Evolutionary conservation across 2,329 filamentous ascomycete species (phyloP).

Genomic region (Neonectria coccinea): DNA sequence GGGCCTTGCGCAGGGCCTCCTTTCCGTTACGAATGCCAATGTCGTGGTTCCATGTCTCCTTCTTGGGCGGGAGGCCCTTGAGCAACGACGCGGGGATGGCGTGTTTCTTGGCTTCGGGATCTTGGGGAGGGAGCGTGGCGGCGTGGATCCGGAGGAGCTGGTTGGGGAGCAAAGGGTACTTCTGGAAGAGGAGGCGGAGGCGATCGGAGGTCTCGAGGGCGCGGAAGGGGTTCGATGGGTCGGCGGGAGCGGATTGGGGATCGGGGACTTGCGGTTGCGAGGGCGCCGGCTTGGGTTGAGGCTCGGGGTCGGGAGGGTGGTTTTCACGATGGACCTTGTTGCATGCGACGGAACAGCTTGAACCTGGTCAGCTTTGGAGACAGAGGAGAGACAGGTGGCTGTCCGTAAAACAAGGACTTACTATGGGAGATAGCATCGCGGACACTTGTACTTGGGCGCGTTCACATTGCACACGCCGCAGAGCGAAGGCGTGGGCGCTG

Average conservation of each 20-base stretch:
- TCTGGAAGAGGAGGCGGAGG: conserved; percentile 62
- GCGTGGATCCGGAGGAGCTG: conserved; percentile 63
- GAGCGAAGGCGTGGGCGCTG: conserved; percentile 34
- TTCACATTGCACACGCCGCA: conserved; percentile 67
- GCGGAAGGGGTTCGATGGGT: conserved; percentile 60
- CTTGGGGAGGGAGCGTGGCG: conserved; percentile 60
- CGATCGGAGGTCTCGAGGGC: conserved; percentile 63
- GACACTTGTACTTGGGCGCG: conserved; percentile 71
- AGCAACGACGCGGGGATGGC: conserved; percentile 50
- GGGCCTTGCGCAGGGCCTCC: conserved; percentile 63
- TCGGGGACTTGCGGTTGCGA: conserved; percentile 18
- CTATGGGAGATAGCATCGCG: conserved; percentile 69
- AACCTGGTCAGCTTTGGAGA: conserved; percentile 9
- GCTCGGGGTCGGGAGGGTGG: conserved; percentile 57
- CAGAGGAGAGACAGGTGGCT: background rate
- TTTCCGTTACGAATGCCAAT: conserved; percentile 68
- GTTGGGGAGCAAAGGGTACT: conserved; percentile 62
- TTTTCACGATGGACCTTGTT: conserved; percentile 64
- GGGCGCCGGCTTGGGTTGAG: conserved; percentile 39
- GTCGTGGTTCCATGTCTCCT: conserved; percentile 67
- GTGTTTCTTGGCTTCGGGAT: conserved; percentile 39
- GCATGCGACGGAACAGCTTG: conserved; percentile 70
- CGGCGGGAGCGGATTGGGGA: conserved; percentile 20
- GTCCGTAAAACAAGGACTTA: conserved; percentile 51
- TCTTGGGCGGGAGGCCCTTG: conserved; percentile 50